Evolutionary conservation across 495 filamentous ascomycete genomes (phyloP).

Genomic region (Penicillium samsonianum): DNA sequence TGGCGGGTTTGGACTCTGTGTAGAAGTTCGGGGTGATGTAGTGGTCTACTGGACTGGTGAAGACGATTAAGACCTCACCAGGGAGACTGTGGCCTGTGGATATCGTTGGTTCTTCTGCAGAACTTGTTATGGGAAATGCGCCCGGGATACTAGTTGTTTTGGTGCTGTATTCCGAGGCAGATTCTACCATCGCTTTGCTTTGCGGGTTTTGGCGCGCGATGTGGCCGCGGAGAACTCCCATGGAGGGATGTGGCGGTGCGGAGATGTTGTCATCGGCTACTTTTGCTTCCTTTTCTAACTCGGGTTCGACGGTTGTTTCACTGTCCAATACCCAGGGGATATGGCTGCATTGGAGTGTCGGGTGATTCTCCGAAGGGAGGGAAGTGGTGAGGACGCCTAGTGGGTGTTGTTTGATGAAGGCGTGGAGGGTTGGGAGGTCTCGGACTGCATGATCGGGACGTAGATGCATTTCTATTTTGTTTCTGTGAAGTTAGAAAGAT

Average conservation of each 20-base stretch:
- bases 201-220: conserved; percentile 55
- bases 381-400: conserved; percentile 53
- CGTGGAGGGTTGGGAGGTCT: conserved; percentile 38
- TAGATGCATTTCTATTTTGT: conserved; percentile 45
- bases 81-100: conserved; percentile 15
- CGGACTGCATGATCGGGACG: conserved; percentile 46
- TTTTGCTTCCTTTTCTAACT: conserved; percentile 1
- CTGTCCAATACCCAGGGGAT: conserved; percentile 52
- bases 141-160: conserved; percentile 1
- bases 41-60: conserved; percentile 51
- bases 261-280: neutral
- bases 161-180: conserved; percentile 25
- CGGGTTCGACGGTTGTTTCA: neutral
- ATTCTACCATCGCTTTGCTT: conserved; percentile 54
- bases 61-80: conserved; percentile 49
- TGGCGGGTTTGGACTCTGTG: conserved; percentile 54
- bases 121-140: neutral
- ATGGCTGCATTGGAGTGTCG: conserved; percentile 50
- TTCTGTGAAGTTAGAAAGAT: neutral
- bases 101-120: neutral
- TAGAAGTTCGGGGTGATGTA: conserved; percentile 66
- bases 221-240: conserved; percentile 45
- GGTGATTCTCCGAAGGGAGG: conserved; percentile 40
- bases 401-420: conserved; percentile 50
- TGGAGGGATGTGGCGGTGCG: neutral